phyloP scores from a whole-genome alignment of 768 basidiomycete genomes.

The Mycena epipterygia region DNA sequence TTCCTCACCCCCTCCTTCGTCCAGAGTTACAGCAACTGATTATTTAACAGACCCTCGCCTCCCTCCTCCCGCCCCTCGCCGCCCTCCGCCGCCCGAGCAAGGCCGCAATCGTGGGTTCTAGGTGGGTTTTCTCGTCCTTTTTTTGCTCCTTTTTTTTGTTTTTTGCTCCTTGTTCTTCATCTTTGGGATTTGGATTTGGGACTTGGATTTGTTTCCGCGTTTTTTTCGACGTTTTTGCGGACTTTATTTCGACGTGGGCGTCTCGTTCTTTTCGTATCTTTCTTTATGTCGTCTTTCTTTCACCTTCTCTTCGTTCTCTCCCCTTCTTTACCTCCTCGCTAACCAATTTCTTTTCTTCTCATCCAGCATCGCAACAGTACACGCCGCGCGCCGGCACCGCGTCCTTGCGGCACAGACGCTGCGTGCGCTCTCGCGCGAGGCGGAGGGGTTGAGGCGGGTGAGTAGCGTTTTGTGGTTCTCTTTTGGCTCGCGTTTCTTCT shows the following conservation, averaged over 20 bases:
- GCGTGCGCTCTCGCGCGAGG: constrained; percentile 9
- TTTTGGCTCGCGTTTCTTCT: neutral
- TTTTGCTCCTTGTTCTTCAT: too few species aligned
- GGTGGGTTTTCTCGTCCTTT: neutral
- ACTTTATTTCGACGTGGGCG: too few species aligned
- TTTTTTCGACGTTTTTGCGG: too few species aligned
- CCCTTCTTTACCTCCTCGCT: neutral
- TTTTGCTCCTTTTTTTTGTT: neutral
- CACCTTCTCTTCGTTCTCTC: neutral
- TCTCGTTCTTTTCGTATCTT: too few species aligned
- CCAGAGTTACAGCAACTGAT: neutral
- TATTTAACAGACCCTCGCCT: constrained; percentile 61
- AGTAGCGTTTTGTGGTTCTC: neutral
- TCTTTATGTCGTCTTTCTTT: neutral
- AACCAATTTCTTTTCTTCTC: neutral
- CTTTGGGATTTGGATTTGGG: too few species aligned
- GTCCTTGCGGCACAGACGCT: constrained; percentile 61
- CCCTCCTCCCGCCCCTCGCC: constrained; percentile 75
- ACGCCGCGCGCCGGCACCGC: constrained; percentile 71
- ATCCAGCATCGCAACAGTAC: constrained; percentile 71
- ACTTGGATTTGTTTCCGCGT: too few species aligned
- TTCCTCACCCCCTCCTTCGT: neutral
- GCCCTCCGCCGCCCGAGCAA: constrained; percentile 81
- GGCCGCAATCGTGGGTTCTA: constrained; percentile 80
- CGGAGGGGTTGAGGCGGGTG: constrained; percentile 26